Conservation (phyloP, 495 filamentous ascomycete genomes). For the Aspergillus biplanus region DNA sequence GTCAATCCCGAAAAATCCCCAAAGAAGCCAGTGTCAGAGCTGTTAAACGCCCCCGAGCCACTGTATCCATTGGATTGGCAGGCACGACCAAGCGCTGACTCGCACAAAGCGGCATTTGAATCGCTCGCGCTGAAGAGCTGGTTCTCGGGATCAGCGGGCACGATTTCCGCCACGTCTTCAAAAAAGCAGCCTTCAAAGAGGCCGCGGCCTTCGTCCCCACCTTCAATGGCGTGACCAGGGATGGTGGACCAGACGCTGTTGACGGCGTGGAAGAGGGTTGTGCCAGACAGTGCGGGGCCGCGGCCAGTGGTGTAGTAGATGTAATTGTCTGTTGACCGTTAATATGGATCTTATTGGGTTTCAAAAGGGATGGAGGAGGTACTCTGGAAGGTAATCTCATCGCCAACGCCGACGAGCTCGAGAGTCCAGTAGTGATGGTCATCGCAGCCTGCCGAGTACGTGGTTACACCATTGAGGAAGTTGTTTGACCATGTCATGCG, state of each 20-base stretch:
- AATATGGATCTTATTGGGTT: background rate
- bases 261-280: constrained; percentile 1
- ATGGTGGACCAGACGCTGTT: background rate
- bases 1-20: constrained; percentile 2
- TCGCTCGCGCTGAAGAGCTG: background rate
- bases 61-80: constrained; percentile 7
- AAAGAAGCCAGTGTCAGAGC: constrained; percentile 3
- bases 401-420: background rate
- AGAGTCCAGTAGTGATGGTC: background rate
- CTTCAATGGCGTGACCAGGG: constrained; percentile 1
- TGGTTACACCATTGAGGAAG: background rate
- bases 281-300: background rate
- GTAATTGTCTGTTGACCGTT: background rate
- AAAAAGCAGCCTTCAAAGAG: constrained; percentile 2
- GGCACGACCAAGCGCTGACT: background rate
- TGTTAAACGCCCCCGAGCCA: constrained; percentile 5
- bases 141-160: background rate
- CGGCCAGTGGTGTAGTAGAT: background rate
- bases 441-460: background rate
- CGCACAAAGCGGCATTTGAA: background rate
- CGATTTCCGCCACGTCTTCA: background rate
- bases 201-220: background rate
- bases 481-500: background rate
- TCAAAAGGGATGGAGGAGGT: background rate
- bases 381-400: background rate